Percentiles rank a stretch among this genome's conserved stretches.
phyloP scores from a whole-genome alignment of 805 yeast species.

The Candida berthetii region DNA sequence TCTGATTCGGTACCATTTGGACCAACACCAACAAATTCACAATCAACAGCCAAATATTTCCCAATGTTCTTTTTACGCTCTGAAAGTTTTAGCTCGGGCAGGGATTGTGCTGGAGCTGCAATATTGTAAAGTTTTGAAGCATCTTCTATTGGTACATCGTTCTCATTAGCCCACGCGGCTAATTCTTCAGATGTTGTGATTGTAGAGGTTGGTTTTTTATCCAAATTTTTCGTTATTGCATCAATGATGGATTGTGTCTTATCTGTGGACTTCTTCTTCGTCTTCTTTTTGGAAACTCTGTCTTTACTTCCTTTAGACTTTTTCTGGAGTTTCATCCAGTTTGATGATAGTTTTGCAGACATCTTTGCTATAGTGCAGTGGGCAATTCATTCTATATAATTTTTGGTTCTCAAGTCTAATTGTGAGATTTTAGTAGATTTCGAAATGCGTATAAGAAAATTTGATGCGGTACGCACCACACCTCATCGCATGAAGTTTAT shows the following conservation, averaged over 20 bases:
- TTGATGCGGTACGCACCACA: neutral
- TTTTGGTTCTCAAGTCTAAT: too few species aligned
- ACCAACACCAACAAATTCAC: slow-evolving; percentile 94
- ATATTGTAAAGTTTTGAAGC: slow-evolving; percentile 14
- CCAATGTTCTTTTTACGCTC: slow-evolving; percentile 46
- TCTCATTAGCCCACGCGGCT: slow-evolving; percentile 20
- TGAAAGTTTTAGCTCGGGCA: slow-evolving; percentile 9
- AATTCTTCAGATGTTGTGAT: slow-evolving; percentile 1
- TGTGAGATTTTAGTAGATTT: too few species aligned
- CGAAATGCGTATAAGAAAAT: too few species aligned
- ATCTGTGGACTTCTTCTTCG: slow-evolving; percentile 1
- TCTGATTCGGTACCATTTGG: slow-evolving; percentile 63
- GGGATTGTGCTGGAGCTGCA: slow-evolving; percentile 4
- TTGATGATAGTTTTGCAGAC: slow-evolving; percentile 8
- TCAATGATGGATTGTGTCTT: slow-evolving; percentile 12
- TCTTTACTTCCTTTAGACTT: slow-evolving; percentile 2
- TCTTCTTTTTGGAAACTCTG: slow-evolving; percentile 4
- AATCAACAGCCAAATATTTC: slow-evolving; percentile 76
- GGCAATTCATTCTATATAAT: too few species aligned
- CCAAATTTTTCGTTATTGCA: slow-evolving; percentile 9
- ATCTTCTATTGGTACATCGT: slow-evolving; percentile 18
- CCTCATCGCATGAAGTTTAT: neutral
- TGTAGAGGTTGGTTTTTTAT: slow-evolving; percentile 4
- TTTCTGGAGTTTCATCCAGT: slow-evolving; percentile 16
- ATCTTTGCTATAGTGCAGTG: neutral